Evolutionary conservation across 139 green algal species (phyloP).

Genomic region (Pseudopediastrum boryanum): DNA sequence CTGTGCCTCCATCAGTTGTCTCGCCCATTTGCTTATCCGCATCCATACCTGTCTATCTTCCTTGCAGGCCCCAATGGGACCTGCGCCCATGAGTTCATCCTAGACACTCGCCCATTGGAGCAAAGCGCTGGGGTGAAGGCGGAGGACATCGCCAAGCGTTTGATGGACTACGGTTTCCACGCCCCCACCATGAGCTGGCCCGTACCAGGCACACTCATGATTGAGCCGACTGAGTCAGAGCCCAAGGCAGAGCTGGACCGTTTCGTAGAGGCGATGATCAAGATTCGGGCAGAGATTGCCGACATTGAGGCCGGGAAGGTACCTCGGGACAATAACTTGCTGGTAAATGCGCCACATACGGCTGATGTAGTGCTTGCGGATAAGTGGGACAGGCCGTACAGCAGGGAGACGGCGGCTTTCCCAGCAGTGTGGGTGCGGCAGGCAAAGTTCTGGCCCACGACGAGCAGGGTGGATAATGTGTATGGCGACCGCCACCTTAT

Average conservation of each 20-base stretch:
- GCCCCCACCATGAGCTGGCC: constrained; percentile 99
- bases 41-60: too few species aligned
- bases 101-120: constrained; percentile 93
- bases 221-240: constrained; percentile 97
- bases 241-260: constrained; percentile 89
- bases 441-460: constrained; percentile 99
- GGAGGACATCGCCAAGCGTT: constrained; percentile 97
- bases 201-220: constrained; percentile 98
- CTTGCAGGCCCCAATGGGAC: constrained; percentile 84
- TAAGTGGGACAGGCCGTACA: constrained; percentile 93
- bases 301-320: constrained; percentile 83
- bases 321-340: constrained; percentile 86
- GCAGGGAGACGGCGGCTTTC: constrained; percentile 90
- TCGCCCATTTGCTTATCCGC: too few species aligned
- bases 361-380: constrained; percentile 74
- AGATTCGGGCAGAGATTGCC: constrained; percentile 91
- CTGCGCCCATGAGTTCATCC: constrained; percentile 99
- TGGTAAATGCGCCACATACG: constrained; percentile 95
- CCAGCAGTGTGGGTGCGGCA: constrained; percentile 88
- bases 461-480: constrained; percentile 95
- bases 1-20: too few species aligned
- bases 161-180: constrained; percentile 99
- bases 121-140: constrained; percentile 55
- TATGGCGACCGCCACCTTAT: constrained; percentile 95
- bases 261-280: constrained; percentile 96